Evolutionary conservation across 331 rosid genomes (phyloP).

Genomic region (Acacia concinna): DNA sequence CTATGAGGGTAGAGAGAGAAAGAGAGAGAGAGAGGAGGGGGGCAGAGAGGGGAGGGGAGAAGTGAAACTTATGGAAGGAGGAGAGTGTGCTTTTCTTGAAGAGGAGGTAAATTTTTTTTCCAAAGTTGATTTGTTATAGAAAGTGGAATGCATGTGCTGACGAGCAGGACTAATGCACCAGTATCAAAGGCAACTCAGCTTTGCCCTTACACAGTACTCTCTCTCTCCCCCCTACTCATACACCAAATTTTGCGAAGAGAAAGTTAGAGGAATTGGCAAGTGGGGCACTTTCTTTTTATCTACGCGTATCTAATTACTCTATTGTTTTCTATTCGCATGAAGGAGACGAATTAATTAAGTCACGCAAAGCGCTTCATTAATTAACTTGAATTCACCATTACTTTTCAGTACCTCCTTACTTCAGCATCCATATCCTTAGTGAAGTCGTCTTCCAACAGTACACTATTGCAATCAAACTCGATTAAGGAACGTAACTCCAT

Average conservation of each 20-base stretch:
- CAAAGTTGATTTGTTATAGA: slow-evolving; percentile 85
- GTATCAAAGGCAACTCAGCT: slow-evolving; percentile 90
- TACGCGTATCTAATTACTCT: slow-evolving; percentile 24
- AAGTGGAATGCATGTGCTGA: slow-evolving; percentile 99
- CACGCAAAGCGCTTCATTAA: slow-evolving; percentile 26
- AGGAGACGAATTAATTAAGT: slow-evolving; percentile 25
- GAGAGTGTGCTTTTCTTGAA: slow-evolving; percentile 86
- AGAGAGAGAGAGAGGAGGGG: neutral
- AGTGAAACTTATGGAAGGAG: slow-evolving; percentile 57
- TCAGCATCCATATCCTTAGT: neutral
- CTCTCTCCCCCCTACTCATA: slow-evolving; percentile 10
- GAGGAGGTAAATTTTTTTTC: slow-evolving; percentile 85
- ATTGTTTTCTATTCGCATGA: neutral
- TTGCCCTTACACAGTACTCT: slow-evolving; percentile 36
- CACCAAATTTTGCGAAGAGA: slow-evolving; percentile 40
- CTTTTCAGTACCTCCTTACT: neutral
- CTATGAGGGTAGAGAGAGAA: neutral
- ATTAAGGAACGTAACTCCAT: slow-evolving; percentile 7
- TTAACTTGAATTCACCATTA: slow-evolving; percentile 14
- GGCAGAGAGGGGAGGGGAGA: neutral
- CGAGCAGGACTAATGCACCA: slow-evolving; percentile 76
- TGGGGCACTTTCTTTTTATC: slow-evolving; percentile 60
- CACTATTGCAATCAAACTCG: slow-evolving; percentile 16
- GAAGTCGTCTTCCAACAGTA: neutral
- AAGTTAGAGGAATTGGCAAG: slow-evolving; percentile 47